These are phyloP conservation scores for Hemileccinum rubropunctum DNA, from an alignment of 768 basidiomycete species.

Conservation along the genomic window DNA sequence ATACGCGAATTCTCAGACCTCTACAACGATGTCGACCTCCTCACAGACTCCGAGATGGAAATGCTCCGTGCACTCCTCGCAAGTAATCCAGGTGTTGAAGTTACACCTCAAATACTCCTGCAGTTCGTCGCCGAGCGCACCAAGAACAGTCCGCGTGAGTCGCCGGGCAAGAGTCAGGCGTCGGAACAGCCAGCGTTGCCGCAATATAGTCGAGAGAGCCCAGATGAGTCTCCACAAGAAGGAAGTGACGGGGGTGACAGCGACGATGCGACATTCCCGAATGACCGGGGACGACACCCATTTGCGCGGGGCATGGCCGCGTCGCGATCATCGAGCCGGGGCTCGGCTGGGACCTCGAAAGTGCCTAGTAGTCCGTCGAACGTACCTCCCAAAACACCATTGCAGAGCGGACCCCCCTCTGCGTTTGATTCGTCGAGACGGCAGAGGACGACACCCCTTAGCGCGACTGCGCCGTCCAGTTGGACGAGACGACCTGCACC, in stretches of 20 bases:
- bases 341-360: conserved; percentile 45
- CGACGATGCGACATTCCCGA: conserved; percentile 34
- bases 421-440: conserved; percentile 68
- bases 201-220: conserved; percentile 27
- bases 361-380: conserved; percentile 52
- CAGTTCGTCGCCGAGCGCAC: conserved; percentile 63
- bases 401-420: conserved; percentile 41
- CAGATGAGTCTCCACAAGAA: conserved; percentile 33
- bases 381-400: conserved; percentile 53
- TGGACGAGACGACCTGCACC: conserved; percentile 71
- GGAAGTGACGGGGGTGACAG: conserved; percentile 33
- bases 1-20: conserved; percentile 60
- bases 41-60: conserved; percentile 59
- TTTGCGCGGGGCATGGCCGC: conserved; percentile 24
- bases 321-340: conserved; percentile 58
- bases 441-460: conserved; percentile 68
- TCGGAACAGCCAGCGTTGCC: conserved; percentile 12
- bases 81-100: conserved; percentile 59
- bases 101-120: conserved; percentile 65
- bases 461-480: conserved; percentile 63
- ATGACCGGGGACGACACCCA: conserved; percentile 39
- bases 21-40: conserved; percentile 60
- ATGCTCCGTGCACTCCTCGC: conserved; percentile 57
- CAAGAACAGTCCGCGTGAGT: conserved; percentile 34
- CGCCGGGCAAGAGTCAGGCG: conserved; percentile 19